Evolutionary conservation across 2,329 filamentous ascomycete genomes (phyloP).

Genomic region (Penicillium sp.): DNA sequence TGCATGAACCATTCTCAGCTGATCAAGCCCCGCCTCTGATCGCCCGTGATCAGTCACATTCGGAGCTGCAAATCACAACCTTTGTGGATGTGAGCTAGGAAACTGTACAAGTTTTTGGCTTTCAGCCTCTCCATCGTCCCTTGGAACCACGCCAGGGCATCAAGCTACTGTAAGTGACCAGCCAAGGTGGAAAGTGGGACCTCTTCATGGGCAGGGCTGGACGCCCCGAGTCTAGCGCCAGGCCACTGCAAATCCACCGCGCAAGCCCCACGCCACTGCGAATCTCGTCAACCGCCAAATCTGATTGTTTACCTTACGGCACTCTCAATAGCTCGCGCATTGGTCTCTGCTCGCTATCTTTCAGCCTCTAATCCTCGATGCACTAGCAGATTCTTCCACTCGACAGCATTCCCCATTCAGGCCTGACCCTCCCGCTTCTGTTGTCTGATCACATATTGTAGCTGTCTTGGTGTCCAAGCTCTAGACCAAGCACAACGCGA

Average conservation of each 20-base stretch:
- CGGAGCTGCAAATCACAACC: neutral
- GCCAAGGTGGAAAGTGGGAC: neutral
- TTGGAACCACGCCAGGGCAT: too few relatives aligned
- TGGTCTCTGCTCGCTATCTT: neutral
- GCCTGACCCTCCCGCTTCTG: neutral
- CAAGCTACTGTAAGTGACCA: too few relatives aligned
- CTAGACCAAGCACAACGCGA: too few relatives aligned
- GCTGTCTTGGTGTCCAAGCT: neutral
- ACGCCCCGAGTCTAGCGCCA: neutral
- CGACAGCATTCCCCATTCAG: neutral
- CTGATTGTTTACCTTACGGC: neutral
- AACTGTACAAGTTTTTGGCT: neutral
- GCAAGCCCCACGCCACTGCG: neutral
- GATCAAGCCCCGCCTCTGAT: neutral
- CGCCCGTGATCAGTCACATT: constrained; percentile 9
- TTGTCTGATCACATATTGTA: neutral
- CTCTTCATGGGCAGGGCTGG: neutral
- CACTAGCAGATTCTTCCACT: neutral
- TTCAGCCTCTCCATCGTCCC: neutral
- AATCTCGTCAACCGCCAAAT: neutral
- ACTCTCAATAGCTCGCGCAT: neutral
- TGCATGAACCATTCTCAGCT: neutral
- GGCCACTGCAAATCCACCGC: neutral
- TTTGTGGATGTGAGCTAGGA: neutral
- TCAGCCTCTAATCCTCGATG: neutral